Conservation (phyloP, 306 rosid species). For the Erythrophleum fordii region DNA sequence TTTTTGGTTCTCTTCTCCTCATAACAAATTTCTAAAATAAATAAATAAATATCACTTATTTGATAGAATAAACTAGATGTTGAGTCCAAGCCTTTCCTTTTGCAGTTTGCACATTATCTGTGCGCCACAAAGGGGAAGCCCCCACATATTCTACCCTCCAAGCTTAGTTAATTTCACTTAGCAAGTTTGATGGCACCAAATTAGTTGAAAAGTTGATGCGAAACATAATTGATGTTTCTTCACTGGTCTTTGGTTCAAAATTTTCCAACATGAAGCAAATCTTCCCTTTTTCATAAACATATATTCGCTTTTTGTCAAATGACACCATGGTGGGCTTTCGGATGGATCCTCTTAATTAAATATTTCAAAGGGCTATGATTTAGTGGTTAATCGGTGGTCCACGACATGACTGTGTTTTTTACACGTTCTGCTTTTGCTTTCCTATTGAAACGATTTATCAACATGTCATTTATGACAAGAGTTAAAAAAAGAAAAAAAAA, state of each 20-base stretch:
- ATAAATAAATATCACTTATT: no score
- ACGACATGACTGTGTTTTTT: neutral
- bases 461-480: neutral
- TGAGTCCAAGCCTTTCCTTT: no score
- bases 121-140: neutral
- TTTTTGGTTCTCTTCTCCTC: no score
- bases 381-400: slow-evolving; percentile 33
- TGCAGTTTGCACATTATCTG: neutral
- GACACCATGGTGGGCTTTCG: slow-evolving; percentile 27
- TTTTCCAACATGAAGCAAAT: slow-evolving; percentile 46
- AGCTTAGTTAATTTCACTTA: slow-evolving; percentile 10
- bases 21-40: no score
- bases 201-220: slow-evolving; percentile 40
- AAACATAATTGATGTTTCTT: slow-evolving; percentile 44
- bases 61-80: no score
- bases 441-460: slow-evolving; percentile 24
- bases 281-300: slow-evolving; percentile 38
- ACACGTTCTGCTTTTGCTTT: slow-evolving; percentile 20
- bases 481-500: neutral
- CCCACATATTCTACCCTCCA: neutral
- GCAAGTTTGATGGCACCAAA: slow-evolving; percentile 44
- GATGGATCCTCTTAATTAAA: slow-evolving; percentile 17
- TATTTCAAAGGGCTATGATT: neutral
- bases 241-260: slow-evolving; percentile 43
- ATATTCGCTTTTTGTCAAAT: slow-evolving; percentile 44